Conservation (phyloP, 345 rosid genomes). For the Capsella bursapastoris region DNA sequence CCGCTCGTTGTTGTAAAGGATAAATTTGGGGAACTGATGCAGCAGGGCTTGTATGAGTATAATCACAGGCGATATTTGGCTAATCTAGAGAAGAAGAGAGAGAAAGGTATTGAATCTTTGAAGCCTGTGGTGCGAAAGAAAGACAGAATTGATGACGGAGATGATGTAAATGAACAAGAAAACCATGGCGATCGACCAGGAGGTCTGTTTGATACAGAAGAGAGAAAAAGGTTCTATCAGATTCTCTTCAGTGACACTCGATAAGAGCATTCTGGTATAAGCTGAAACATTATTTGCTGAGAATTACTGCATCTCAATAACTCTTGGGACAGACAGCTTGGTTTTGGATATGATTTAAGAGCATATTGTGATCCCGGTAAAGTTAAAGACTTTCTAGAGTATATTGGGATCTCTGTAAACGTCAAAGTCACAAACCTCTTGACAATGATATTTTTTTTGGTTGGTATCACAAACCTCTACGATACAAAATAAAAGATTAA, state of each 20-base stretch:
- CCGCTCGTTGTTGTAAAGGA: conserved; percentile 82
- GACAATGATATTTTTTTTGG: no score
- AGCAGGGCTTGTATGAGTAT: conserved; percentile 83
- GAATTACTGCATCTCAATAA: neutral
- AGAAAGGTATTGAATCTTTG: conserved; percentile 51
- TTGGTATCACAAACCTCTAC: no score
- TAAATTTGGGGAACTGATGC: conserved; percentile 87
- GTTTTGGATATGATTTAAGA: no score
- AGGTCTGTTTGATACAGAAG: conserved; percentile 79
- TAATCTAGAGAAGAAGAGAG: conserved; percentile 75
- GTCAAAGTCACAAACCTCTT: no score
- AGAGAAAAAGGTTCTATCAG: conserved; percentile 80
- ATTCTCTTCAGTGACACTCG: conserved; percentile 67
- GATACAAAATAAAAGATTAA: no score
- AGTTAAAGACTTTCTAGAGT: no score
- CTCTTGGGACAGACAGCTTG: no score
- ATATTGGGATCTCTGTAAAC: no score
- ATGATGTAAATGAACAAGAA: conserved; percentile 55
- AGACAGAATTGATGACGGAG: conserved; percentile 32
- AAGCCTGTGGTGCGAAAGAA: conserved; percentile 47
- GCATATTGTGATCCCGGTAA: no score
- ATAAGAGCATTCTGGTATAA: conserved; percentile 39
- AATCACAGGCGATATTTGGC: conserved; percentile 56
- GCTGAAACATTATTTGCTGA: conserved; percentile 8
- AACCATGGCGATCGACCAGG: conserved; percentile 51